Conservation (phyloP, 2,329 filamentous ascomycete genomes). For the Madurella mycetomatis region DNA sequence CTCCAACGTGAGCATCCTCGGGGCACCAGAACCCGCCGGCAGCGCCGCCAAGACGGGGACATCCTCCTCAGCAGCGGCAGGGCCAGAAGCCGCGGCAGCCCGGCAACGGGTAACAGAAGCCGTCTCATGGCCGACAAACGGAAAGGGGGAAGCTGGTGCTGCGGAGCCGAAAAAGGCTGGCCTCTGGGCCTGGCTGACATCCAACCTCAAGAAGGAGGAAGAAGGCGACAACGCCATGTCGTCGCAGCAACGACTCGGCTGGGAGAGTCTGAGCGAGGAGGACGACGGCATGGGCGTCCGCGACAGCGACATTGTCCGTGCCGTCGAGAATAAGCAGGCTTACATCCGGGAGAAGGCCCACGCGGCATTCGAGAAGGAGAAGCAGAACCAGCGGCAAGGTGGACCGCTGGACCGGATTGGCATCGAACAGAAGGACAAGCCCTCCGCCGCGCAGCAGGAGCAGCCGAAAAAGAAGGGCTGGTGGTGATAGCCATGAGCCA, state of each 20-base stretch:
- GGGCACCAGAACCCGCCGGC: conserved; percentile 33
- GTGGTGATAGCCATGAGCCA: conserved; percentile 41
- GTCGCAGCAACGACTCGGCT: conserved; percentile 28
- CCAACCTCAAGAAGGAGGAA: conserved; percentile 37
- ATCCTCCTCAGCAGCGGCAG: neutral
- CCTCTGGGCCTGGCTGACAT: conserved; percentile 36
- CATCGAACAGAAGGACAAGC: conserved; percentile 29
- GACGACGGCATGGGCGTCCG: conserved; percentile 29
- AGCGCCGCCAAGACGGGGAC: conserved; percentile 23
- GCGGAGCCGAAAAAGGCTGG: conserved; percentile 22
- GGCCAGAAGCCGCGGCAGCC: neutral
- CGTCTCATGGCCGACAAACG: conserved; percentile 14
- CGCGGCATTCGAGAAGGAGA: conserved; percentile 45
- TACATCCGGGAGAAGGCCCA: conserved; percentile 38
- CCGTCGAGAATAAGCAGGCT: conserved; percentile 32
- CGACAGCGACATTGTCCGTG: conserved; percentile 30
- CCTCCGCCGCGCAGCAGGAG: conserved; percentile 13
- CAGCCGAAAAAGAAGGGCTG: conserved; percentile 43
- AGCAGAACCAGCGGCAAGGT: conserved; percentile 46
- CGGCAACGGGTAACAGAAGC: conserved; percentile 13
- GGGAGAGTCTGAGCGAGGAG: conserved; percentile 33
- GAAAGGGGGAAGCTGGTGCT: neutral
- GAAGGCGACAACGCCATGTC: conserved; percentile 25
- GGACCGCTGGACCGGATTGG: conserved; percentile 50
- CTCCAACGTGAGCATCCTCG: conserved; percentile 47